Percentiles rank a stretch among this genome's conserved stretches.
phyloP scores from a whole-genome alignment of 805 yeast species.

The Clavispora asparagi region DNA sequence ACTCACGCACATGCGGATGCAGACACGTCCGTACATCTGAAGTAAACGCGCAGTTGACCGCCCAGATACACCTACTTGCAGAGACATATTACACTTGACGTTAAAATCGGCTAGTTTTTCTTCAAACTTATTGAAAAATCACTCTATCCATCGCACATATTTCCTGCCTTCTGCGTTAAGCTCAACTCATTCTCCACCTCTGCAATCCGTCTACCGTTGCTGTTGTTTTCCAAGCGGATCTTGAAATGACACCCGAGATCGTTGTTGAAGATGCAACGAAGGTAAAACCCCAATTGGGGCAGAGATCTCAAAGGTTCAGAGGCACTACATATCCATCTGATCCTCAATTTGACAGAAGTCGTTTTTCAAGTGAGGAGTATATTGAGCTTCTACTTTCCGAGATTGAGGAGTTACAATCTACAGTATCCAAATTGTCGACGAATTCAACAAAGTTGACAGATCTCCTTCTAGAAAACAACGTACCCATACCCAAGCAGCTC shows the following conservation, averaged over 20 bases:
- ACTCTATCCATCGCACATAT: background rate
- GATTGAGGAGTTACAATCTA: constrained; percentile 28
- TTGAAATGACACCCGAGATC: background rate
- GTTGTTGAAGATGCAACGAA: background rate
- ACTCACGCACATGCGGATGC: background rate
- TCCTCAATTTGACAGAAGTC: constrained; percentile 29
- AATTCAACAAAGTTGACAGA: constrained; percentile 1
- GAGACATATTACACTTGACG: background rate
- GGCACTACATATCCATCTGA: constrained; percentile 25
- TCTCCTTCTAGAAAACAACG: background rate
- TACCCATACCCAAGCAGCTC: constrained; percentile 11
- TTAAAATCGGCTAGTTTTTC: background rate
- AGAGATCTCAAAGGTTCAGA: constrained; percentile 1
- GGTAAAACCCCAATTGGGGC: background rate
- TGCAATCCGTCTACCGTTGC: background rate
- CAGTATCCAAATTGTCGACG: constrained; percentile 1
- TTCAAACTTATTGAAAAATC: no score
- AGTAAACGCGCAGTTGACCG: background rate
- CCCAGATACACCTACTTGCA: background rate
- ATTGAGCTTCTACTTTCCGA: constrained; percentile 34
- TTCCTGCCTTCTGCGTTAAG: background rate
- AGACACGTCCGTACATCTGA: background rate
- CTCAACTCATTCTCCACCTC: background rate
- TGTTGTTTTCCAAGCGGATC: background rate
- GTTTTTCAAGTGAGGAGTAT: constrained; percentile 23